Percentiles rank a stretch among this genome's conserved stretches.
Conservation (phyloP, 345 rosid genomes). For the Durio zibethinus region DNA sequence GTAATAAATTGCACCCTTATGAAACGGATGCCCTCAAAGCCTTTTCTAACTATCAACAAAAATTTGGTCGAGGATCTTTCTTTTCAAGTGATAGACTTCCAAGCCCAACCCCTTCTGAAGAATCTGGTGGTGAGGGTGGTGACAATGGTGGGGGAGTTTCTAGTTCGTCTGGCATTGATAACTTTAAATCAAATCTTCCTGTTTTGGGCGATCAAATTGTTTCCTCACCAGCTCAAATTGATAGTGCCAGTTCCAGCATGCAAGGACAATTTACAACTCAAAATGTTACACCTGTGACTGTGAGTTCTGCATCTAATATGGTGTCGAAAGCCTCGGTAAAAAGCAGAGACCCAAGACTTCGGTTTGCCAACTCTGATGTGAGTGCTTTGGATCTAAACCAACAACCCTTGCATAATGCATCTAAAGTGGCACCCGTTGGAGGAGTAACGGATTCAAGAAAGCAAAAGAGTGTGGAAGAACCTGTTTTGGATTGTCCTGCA, state of each 20-base stretch:
- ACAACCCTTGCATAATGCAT: constrained; percentile 22
- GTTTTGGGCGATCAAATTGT: constrained; percentile 26
- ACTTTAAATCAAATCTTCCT: constrained; percentile 23
- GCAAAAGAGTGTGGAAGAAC: constrained; percentile 56
- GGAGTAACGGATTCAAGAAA: constrained; percentile 50
- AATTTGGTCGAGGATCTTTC: constrained; percentile 49
- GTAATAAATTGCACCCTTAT: constrained; percentile 50
- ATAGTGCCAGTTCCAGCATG: constrained; percentile 17
- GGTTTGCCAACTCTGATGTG: constrained; percentile 50
- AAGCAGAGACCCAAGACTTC: constrained; percentile 93
- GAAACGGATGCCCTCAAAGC: constrained; percentile 75
- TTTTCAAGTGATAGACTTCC: constrained; percentile 61
- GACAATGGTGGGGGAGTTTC: constrained; percentile 71
- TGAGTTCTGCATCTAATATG: constrained; percentile 34
- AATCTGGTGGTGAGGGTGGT: constrained; percentile 50
- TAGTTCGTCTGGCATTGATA: constrained; percentile 34
- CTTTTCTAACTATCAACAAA: constrained; percentile 77
- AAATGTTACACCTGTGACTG: constrained; percentile 24
- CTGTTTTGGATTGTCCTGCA: constrained; percentile 46
- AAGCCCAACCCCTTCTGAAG: constrained; percentile 96
- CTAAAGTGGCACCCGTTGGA: constrained; percentile 40
- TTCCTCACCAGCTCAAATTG: constrained; percentile 23
- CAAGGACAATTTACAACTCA: constrained; percentile 28
- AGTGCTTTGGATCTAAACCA: constrained; percentile 38
- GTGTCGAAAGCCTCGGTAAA: constrained; percentile 50